Base-by-base conservation (phyloP, 495 filamentous ascomycete species). In the Acidiella bohemica region DNA sequence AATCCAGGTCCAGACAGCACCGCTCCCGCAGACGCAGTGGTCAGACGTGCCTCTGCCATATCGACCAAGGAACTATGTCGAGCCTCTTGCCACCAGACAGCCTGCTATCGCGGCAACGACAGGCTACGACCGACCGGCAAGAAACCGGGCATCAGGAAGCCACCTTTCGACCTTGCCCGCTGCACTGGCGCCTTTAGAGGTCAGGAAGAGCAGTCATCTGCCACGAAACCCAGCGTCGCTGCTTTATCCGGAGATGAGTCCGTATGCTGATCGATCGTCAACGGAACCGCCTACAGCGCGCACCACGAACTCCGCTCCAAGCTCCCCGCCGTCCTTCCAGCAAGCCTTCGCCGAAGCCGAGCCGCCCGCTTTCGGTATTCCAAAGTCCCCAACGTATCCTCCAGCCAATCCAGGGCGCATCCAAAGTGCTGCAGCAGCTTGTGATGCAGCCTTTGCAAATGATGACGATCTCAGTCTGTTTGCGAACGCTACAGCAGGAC, bases 381-480 rank as follows among this genome's bases (percentile, higher is more conserved):
- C 46, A 30, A 35, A 46, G 29, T 41, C 41, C 2, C 40, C 39
- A 13, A 42, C 44, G 12, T 50, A 45, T 24, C 39, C 46, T 21
- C 41, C 50, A 6, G 36, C 39, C 2, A 36, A 39, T 12, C 34
- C 36, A 32, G 17, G 36, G 4, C 21, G 41, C 4, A 41, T 42
- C 37, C 31, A 46, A 21, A 46, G 42, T 24, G 21, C 25, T 12
- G 24, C 46, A 2, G 35, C 24, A 13, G 33, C 36, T 1, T 14
- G 20, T 11, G 45, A 53, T 31, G 40, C 36, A 1, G 42, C 42
- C 11, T 53, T 53, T 29, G 36, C 16, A 14, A 52, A 61, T 36
- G 49, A 53, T 12, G 42, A 49, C 12, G 47, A 61, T 22, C 58
- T 54, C 36, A 42, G 49, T 9, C 53, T 61, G 6, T 61, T 61